Evolutionary conservation across 108 stramenopile species (phyloP), one percentile per base, ranked within the genome.

Genomic region (Aurantiochytrium sp.): DNA sequence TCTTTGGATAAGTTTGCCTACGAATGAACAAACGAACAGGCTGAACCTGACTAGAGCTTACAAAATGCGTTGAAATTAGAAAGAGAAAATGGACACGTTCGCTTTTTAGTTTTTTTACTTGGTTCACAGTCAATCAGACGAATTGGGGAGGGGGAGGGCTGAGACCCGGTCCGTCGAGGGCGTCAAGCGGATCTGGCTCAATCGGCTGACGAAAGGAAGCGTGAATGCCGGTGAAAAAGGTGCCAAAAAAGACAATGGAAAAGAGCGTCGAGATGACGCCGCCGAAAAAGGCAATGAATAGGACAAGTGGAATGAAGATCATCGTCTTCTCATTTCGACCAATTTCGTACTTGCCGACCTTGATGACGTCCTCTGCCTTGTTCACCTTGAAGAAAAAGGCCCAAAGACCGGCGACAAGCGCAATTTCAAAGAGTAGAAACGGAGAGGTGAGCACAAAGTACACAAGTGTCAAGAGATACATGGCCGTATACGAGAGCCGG

Each of bases 281-380:
- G 51, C 76, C 76, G 51, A 83, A 83, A 45, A 83, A 83, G 45
- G 76, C 76, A 8, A 83, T 28, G 76, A 83, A 83, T 12, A 6
- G 14, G n/a, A 45, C 19, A 45, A 83, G 76, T 16, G 76, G 76
- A 45, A 83, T 83, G 51, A 83, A 16, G 28, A 83, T 53, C 76
- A 83, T 83, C 45, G 49, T 23, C 76, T 83, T 83, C 3, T 83
- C 76, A 2, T 53, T 83, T 28, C 51, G 19, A 16, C 76, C 76
- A 4, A 83, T 23, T 45, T 83, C 49, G 51, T 83, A 83, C 5
- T 83, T 47, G 76, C 76, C 76, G 76, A 83, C 51, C 45, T 47
- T 83, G 51, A 83, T 83, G 76, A 83, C 76, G 76, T 83, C 76
- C 5, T 83, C 76, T 16, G 76, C 76, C 76, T 83, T 83, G 51